A percentile compares a stretch with the other conserved stretches of the same genome.
Conservation (phyloP, 2,329 filamentous ascomycete genomes). For the Xylaria multiplex region DNA sequence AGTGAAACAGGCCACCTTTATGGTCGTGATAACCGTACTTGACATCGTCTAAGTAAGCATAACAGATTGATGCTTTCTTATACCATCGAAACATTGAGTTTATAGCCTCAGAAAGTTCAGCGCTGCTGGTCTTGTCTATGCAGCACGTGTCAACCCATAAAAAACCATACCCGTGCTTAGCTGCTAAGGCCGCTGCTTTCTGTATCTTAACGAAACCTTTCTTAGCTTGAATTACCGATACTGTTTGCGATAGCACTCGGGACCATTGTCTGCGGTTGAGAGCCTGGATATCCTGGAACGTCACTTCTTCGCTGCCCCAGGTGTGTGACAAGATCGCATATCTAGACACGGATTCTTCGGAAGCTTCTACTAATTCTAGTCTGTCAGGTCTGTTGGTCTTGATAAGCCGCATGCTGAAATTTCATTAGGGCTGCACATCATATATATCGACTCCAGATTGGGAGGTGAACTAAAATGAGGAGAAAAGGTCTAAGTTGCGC, state of each 20-base stretch:
- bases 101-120: conserved; percentile 34
- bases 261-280: conserved; percentile 18
- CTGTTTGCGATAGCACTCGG: conserved; percentile 16
- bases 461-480: too few relatives aligned
- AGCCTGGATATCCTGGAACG: conserved; percentile 28
- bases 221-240: conserved; percentile 21
- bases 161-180: conserved; percentile 20
- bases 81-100: conserved; percentile 34
- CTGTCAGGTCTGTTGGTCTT: conserved; percentile 9
- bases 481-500: too few relatives aligned
- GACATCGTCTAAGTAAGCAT: conserved; percentile 34
- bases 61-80: conserved; percentile 25
- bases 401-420: conserved; percentile 27
- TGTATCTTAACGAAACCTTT: conserved; percentile 33
- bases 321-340: conserved; percentile 35
- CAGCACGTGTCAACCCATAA: conserved; percentile 36
- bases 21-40: conserved; percentile 2
- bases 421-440: not conserved
- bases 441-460: not conserved
- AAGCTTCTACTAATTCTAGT: conserved; percentile 21
- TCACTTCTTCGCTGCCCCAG: conserved; percentile 30
- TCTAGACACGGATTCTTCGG: conserved; percentile 14
- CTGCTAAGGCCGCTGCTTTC: conserved; percentile 25
- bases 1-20: conserved; percentile 9
- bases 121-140: conserved; percentile 35